phyloP scores from a whole-genome alignment of 2,329 filamentous ascomycete species.

The Neopestalotiopsis rosae region DNA sequence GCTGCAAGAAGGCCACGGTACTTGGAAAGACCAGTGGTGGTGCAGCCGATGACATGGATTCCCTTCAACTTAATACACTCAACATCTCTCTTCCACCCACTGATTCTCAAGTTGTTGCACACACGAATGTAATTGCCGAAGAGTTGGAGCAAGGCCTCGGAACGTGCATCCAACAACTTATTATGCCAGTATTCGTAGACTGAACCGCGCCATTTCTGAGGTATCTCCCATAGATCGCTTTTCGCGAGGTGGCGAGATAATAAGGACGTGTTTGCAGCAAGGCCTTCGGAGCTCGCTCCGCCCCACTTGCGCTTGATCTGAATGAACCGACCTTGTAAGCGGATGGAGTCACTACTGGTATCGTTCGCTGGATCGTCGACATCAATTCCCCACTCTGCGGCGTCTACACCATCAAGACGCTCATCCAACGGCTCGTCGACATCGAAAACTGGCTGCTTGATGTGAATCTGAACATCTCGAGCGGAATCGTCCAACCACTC shows the following conservation, averaged over 20 bases:
- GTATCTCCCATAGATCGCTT: slow-evolving; percentile 66
- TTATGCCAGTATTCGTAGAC: slow-evolving; percentile 71
- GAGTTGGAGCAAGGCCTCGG: slow-evolving; percentile 51
- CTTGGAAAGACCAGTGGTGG: slow-evolving; percentile 82
- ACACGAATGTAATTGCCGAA: slow-evolving; percentile 55
- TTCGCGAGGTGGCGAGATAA: slow-evolving; percentile 43
- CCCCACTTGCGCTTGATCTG: slow-evolving; percentile 47
- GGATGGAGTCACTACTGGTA: slow-evolving; percentile 40
- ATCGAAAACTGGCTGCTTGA: slow-evolving; percentile 33
- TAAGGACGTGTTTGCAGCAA: slow-evolving; percentile 28
- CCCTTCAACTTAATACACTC: slow-evolving; percentile 40
- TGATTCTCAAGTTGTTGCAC: slow-evolving; percentile 59
- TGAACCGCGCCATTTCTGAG: slow-evolving; percentile 58
- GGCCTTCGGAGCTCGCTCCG: slow-evolving; percentile 33
- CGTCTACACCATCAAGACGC: slow-evolving; percentile 65
- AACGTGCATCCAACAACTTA: slow-evolving; percentile 53
- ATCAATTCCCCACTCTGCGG: slow-evolving; percentile 53
- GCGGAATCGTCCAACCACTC: slow-evolving; percentile 64
- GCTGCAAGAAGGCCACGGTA: slow-evolving; percentile 74
- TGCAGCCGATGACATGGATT: slow-evolving; percentile 66
- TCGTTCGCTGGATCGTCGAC: slow-evolving; percentile 40
- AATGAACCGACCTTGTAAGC: slow-evolving; percentile 51
- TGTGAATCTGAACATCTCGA: slow-evolving; percentile 31
- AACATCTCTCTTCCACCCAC: slow-evolving; percentile 63
- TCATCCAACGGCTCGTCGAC: slow-evolving; percentile 52